Evolutionary conservation across 768 basidiomycete species (phyloP), one percentile per base, ranked within the genome.

Genomic region (Mycena rosella): DNA sequence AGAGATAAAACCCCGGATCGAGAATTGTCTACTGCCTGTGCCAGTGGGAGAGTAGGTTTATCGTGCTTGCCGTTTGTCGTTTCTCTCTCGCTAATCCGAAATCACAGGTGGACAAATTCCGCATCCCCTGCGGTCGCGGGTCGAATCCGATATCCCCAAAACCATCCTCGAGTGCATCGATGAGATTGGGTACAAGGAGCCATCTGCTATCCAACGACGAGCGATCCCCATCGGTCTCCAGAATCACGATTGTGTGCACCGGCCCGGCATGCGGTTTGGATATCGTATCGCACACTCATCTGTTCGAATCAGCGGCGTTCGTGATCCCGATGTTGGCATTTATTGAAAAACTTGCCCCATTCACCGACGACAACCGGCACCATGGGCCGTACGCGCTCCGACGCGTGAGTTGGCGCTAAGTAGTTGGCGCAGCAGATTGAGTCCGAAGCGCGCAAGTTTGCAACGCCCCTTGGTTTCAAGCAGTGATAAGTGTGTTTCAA

Each of bases 171-270:
- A 90, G 51, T 89, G 95, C 64, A 94, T 99, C 58, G 96, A 94
- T 32, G 83, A 87, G 74, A 92, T 99, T 79, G 98, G 98, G 0
- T 99, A 99, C 84, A 96, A 95, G 74, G 97, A 99, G 67, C 98
- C 98, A 1, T 95, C 93, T 38, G 90, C 98, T 8, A 99, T 99
- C 77, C 98, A 99, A 79, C 87, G 98, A 40, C 98, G 99, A 78
- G 98, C 98, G 11, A 99, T 99, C 68, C 98, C 98, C n/a, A 98
- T 99, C 65, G 98, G 98, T 51, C 80, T 99, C 69, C 95, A 96
- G 76, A 96, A 96, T 75, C 88, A 98, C 56, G 98, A 99, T 78
- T 94, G 64, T 58, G 87, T n/a, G n/a, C n/a, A 79, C 10, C 42
- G 7, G 42, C 24, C 51, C 52, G 57, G 27, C 57, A 55, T 56